Base-by-base conservation (phyloP, 345 rosid genomes). In the Aethionema arabicum region DNA sequence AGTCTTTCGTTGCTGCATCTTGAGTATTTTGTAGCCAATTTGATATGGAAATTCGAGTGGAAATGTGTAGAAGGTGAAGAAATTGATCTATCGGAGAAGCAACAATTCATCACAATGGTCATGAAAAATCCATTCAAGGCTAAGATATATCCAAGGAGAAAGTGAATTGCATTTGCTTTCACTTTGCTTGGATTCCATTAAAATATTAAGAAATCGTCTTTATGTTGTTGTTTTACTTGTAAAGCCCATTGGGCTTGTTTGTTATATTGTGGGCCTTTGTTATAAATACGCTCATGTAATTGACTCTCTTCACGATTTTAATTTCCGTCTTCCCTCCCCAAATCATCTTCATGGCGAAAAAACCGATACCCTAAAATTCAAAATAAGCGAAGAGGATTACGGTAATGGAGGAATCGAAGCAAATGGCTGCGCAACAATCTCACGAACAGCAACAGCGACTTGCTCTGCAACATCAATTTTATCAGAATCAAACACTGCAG, bases 341-440 rank as follows among this genome's bases (percentile, higher is more conserved):
- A 35, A 36, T 33, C 13, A 39, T 11, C 4, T 30, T 54, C 55
- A 54, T 53, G 61, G 48, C 56, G 67, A 47, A 52, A 55, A 45
- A 61, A 69, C 51, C 16, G 32, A 46, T 61, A 38, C 73, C 73
- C 73, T 69, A 69, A 61, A 54, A 13, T 53, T 52, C 61, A 53
- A 43, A 57, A 32, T 14, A 48, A 37, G 10, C 3, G 42, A 31
- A 51, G 67, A 31, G 59, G 7, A 7, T 47, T 3, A 7, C 32
- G 13, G 40, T 35, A 83, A 86, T 83, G 93, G 87, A 86, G 56
- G 95, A 80, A 33, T 80, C 82, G 37, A 83, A 81, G 59, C 68
- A 82, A 39, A 42, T 80, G 45, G 74, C 79, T 50, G 74, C 72
- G 47, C 76, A 73, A 4, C 74, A 74, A n/a, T 73, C 66, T 13